phyloP scores from a whole-genome alignment of 352 stramenopile species.

The Phytopythium litorale region DNA sequence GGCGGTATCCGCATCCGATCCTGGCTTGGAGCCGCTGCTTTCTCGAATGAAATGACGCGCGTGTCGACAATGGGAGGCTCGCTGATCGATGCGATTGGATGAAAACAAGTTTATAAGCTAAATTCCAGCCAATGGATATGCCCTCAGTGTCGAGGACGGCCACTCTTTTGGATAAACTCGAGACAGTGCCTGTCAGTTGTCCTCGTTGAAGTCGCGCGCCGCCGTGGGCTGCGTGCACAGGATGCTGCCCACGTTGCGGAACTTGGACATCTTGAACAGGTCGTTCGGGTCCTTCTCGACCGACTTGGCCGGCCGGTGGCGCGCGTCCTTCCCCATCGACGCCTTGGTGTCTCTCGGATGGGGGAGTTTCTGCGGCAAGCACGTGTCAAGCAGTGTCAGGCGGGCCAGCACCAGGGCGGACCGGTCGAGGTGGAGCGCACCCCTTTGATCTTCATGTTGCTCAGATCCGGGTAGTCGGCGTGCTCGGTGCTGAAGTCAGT shows the following conservation, averaged over 20 bases:
- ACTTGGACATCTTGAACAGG: conserved; percentile 87
- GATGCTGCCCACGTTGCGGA: conserved; percentile 69
- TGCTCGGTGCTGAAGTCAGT: conserved; percentile 69
- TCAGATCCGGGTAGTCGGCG: conserved; percentile 71
- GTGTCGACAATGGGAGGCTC: background rate
- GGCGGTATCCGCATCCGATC: background rate
- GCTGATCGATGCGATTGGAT: background rate
- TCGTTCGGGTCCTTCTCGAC: conserved; percentile 29
- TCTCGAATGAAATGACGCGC: background rate
- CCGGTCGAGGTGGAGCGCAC: conserved; percentile 23
- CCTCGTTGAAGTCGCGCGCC: conserved; percentile 5
- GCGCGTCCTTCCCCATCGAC: conserved; percentile 65
- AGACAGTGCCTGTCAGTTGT: conserved; percentile 1
- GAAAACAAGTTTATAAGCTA: background rate
- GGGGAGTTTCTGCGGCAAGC: conserved; percentile 51
- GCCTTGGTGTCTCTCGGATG: conserved; percentile 66
- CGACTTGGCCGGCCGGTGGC: conserved; percentile 30
- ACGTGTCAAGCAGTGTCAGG: background rate
- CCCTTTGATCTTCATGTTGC: conserved; percentile 76
- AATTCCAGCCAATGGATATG: background rate
- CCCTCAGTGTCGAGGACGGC: background rate
- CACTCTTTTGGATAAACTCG: background rate
- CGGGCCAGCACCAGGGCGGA: background rate
- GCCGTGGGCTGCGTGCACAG: conserved; percentile 59
- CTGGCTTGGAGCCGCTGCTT: background rate